Evolutionary conservation across 2,329 filamentous ascomycete genomes (phyloP), one percentile per base, ranked within the genome.

Genomic region (Endothia cerciana): DNA sequence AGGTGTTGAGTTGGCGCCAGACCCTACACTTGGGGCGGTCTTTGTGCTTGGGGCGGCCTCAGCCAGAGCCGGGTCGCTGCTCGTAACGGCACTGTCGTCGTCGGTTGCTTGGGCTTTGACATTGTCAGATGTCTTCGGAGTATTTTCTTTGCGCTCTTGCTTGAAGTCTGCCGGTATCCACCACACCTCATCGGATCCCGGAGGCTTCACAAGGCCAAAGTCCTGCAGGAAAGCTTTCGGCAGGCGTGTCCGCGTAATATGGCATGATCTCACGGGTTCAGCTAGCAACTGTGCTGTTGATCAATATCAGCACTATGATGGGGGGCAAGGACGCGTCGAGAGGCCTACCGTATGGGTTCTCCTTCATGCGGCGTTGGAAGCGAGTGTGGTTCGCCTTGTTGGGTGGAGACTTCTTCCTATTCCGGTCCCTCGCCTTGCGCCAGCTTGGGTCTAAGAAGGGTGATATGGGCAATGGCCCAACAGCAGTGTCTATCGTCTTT

Each of bases 141-240:
- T 36, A 49, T 28, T 3, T 11, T 51, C 41, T 38, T 49, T 10
- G 15, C 49, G 7, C 61, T 68, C 7, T 53, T 65, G 62, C 10
- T 66, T 58, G 10, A 71, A 65, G 25, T 63, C 67, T 11, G 66
- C 40, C 0, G 88, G 89, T 19, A 87, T 78, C 74, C 83, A 85
- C 85, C 86, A 91, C 0, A 83, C 78, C 2, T 77, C 71, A 0
- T 75, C 72, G 0, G 84, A 86, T 11, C 81, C 76, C 0, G 88
- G 88, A 64, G 90, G 83, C 0, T 77, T 72, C 15, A 87, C 77
- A 1, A 87, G 72, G 36, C 83, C 81, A 67, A 92, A 88, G 40
- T 85, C 80, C 63, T 90, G 85, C 4, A 92, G 77, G 73, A 92
- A 90, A 71, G 83, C 87, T 17, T 75, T 76, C 1, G 91, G 91